Evolutionary conservation across 2,329 filamentous ascomycete species (phyloP).

Genomic region (Colletotrichum lini): DNA sequence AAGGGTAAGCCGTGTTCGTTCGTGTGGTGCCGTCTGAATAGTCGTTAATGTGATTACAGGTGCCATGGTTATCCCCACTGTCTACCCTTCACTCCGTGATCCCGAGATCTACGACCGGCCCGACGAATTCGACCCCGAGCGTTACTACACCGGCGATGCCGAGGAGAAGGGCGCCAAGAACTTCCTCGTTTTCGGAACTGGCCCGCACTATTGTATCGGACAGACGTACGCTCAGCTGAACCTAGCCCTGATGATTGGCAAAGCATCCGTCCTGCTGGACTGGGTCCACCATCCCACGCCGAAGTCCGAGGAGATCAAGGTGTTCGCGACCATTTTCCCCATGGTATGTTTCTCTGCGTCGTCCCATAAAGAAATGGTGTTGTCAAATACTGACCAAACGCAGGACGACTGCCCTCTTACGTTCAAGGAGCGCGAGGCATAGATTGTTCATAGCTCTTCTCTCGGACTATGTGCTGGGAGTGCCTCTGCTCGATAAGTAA

Average conservation of each 20-base stretch:
- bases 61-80: constrained; percentile 94
- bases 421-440: constrained; percentile 72
- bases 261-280: constrained; percentile 87
- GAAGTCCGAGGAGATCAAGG: constrained; percentile 92
- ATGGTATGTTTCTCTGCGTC: constrained; percentile 72
- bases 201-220: constrained; percentile 96
- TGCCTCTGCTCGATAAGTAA: constrained; percentile 16
- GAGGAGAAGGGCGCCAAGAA: constrained; percentile 92
- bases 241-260: constrained; percentile 90
- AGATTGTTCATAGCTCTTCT: constrained; percentile 40
- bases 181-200: constrained; percentile 95
- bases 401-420: constrained; percentile 88
- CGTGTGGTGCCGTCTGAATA: neutral
- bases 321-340: constrained; percentile 98
- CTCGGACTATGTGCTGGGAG: constrained; percentile 2
- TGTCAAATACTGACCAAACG: constrained; percentile 41
- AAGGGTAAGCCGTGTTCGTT: constrained; percentile 71
- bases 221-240: constrained; percentile 93
- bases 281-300: constrained; percentile 92
- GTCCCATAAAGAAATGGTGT: constrained; percentile 28
- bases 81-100: constrained; percentile 91
- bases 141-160: constrained; percentile 91
- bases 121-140: constrained; percentile 89
- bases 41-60: constrained; percentile 58
- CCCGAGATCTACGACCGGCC: constrained; percentile 93